Evolutionary conservation across 495 filamentous ascomycete species (phyloP), one percentile per base, ranked within the genome.

Genomic region (Venustampulla echinocandica): DNA sequence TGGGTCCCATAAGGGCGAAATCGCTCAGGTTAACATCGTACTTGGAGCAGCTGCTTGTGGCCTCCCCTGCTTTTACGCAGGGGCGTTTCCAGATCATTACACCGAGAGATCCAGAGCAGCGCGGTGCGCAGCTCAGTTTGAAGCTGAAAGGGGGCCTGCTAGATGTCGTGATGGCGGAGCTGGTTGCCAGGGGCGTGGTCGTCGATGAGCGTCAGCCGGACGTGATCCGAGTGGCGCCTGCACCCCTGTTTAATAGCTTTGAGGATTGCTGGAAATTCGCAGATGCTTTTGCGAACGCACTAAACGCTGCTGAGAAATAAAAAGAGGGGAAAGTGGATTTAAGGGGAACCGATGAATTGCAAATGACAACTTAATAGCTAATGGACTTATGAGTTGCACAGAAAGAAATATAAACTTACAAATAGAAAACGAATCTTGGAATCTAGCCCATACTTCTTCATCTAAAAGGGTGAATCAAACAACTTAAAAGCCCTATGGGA

Each of bases 151-250:
- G 73, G 1, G 82, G 81, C 0, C 59, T 94, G 39, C 68, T 96
- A 34, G 81, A 86, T 46, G 48, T 55, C 2, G 79, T 94, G 0
- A 77, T 90, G 68, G 64, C 77, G 43, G 66, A 66, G 41, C 57
- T 98, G 25, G 80, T 93, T 56, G 70, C 74, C 33, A 63, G 74
- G 10, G 81, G 79, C 2, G 77, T 95, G 9, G 75, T 98, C 18
- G 79, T 93, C 25, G 92, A 98, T 59, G 87, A 97, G 68, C 69
- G 92, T 51, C 81, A 79, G 58, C 92, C 92, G 17, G 80, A 95
- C 63, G 93, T 98, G 20, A 75, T 98, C 23, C 70, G 92, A 5
- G 85, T 96, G n/a, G 88, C 90, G 14, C 93, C 92, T 1, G 81
- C 86, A 23, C 90, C 92, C 25, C 58, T 97, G 43, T 98, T 95